Conservation (phyloP, 2,329 filamentous ascomycete genomes). For the Fusarium chaquense region DNA sequence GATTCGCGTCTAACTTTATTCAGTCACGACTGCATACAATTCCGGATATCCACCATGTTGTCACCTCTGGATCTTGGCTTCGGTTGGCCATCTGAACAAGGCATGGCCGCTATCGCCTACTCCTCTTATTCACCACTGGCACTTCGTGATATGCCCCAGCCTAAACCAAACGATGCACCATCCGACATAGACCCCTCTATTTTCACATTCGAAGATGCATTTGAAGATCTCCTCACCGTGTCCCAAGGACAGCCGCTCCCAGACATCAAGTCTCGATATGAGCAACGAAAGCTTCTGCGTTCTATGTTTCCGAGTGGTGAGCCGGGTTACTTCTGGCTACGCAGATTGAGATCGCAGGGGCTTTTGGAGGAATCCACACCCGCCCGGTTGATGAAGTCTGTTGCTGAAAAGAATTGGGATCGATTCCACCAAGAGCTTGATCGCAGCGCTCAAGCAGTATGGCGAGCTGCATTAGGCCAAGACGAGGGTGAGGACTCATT, state of each 20-base stretch:
- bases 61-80: constrained; percentile 36
- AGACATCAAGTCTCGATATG: constrained; percentile 53
- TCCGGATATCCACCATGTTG: constrained; percentile 37
- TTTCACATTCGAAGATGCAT: constrained; percentile 68
- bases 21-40: constrained; percentile 28
- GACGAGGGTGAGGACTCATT: constrained; percentile 21
- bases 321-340: constrained; percentile 58
- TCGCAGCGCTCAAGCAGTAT: constrained; percentile 46
- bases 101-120: constrained; percentile 44
- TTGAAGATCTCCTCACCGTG: constrained; percentile 67
- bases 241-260: constrained; percentile 58
- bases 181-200: constrained; percentile 51
- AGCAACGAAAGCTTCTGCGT: constrained; percentile 54
- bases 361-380: constrained; percentile 53
- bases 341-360: constrained; percentile 53
- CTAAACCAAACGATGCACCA: constrained; percentile 60
- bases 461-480: constrained; percentile 41
- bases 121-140: constrained; percentile 49
- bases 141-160: constrained; percentile 61
- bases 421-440: constrained; percentile 51
- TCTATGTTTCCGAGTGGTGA: constrained; percentile 57
- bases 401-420: constrained; percentile 46
- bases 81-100: constrained; percentile 27
- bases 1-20: constrained; percentile 43
- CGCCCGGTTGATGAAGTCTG: constrained; percentile 24